Percentiles rank a stretch among this genome's conserved stretches.
phyloP scores from a whole-genome alignment of 2,329 filamentous ascomycete species.

The Fonsecaea pedrosoi region DNA sequence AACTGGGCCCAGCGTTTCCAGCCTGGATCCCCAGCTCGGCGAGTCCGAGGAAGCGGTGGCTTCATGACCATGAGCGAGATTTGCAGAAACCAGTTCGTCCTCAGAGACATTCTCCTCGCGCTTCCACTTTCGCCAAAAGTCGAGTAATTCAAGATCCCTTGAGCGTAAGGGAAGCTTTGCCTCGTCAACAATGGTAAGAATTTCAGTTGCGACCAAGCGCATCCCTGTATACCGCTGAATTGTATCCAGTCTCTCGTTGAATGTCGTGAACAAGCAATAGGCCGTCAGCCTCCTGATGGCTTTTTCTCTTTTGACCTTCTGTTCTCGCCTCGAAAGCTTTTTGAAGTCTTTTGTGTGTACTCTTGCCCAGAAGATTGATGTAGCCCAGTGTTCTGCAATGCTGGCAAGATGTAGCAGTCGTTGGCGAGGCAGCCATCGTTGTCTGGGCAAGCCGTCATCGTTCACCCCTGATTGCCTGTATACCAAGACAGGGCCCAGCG shows the following conservation, averaged over 20 bases:
- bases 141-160: constrained; percentile 13
- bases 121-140: background rate
- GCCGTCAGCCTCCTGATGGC: constrained; percentile 13
- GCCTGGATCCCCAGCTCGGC: background rate
- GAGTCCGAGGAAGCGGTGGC: background rate
- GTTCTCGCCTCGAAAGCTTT: constrained; percentile 12
- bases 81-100: background rate
- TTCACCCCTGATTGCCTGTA: constrained; percentile 11
- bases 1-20: background rate
- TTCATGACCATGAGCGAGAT: background rate
- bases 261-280: constrained; percentile 30
- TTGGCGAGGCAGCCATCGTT: background rate
- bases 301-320: constrained; percentile 7
- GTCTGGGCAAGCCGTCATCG: background rate
- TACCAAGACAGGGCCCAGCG: constrained; percentile 21
- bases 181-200: constrained; percentile 18
- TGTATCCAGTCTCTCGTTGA: constrained; percentile 17
- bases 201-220: constrained; percentile 13
- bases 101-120: constrained; percentile 1
- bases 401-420: background rate
- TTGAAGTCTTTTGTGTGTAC: background rate
- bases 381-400: constrained; percentile 1
- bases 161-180: constrained; percentile 24
- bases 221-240: constrained; percentile 13
- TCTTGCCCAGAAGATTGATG: constrained; percentile 6